Conservation (phyloP, 192 early-diverging fungal species). For the Coemansia sp. region DNA sequence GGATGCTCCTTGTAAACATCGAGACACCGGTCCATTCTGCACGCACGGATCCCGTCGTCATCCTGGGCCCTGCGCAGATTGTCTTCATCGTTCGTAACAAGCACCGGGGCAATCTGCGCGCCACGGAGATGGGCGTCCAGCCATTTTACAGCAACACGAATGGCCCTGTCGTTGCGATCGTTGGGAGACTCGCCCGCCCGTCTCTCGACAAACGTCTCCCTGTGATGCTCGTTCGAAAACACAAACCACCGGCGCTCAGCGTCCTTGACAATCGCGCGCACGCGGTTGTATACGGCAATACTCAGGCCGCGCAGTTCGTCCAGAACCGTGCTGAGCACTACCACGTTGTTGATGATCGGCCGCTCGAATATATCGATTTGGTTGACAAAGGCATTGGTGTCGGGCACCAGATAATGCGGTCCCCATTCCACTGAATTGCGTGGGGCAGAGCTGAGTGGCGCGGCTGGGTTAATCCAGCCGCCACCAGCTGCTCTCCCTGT, state of each 20-base stretch:
- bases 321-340: slow-evolving; percentile 91
- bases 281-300: slow-evolving; percentile 74
- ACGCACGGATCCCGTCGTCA: slow-evolving; percentile 62
- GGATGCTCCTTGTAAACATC: slow-evolving; percentile 68
- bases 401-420: slow-evolving; percentile 84
- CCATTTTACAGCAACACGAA: slow-evolving; percentile 84
- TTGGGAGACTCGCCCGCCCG: slow-evolving; percentile 83
- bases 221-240: slow-evolving; percentile 94
- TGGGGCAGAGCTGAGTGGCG: slow-evolving; percentile 54
- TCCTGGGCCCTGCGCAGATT: slow-evolving; percentile 72
- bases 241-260: slow-evolving; percentile 80
- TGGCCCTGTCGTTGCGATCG: slow-evolving; percentile 94
- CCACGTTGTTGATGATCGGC: slow-evolving; percentile 79
- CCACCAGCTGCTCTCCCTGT: not conserved
- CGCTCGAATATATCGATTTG: slow-evolving; percentile 96
- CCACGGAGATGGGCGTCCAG: slow-evolving; percentile 70
- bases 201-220: slow-evolving; percentile 85
- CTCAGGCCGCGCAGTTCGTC: slow-evolving; percentile 88
- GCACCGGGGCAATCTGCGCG: slow-evolving; percentile 59
- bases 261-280: slow-evolving; percentile 72
- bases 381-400: slow-evolving; percentile 93
- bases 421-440: slow-evolving; percentile 56
- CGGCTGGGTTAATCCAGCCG: slow-evolving; percentile 6
- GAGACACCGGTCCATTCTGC: slow-evolving; percentile 79
- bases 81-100: slow-evolving; percentile 88